phyloP scores from a whole-genome alignment of 2,329 filamentous ascomycete species.

The Colletotrichum sansevieriae region DNA sequence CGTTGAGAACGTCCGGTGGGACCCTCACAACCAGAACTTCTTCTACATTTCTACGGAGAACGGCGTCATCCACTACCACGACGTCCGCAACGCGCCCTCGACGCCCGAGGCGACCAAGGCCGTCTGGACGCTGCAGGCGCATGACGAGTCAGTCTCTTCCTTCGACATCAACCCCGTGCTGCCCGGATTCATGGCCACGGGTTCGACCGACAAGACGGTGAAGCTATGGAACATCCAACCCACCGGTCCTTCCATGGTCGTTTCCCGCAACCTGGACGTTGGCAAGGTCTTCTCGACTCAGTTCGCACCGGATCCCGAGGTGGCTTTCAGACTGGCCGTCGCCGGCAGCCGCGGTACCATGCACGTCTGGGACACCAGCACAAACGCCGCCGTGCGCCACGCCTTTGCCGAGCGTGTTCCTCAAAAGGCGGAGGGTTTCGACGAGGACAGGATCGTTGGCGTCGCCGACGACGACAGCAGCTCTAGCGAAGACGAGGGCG shows the following conservation, averaged over 20 bases:
- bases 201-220: slow-evolving; percentile 92
- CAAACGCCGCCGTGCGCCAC: slow-evolving; percentile 86
- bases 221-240: slow-evolving; percentile 95
- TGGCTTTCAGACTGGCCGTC: slow-evolving; percentile 91
- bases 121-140: slow-evolving; percentile 94
- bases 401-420: slow-evolving; percentile 80
- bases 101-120: slow-evolving; percentile 83
- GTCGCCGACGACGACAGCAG: slow-evolving; percentile 78
- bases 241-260: slow-evolving; percentile 88
- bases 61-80: slow-evolving; percentile 92
- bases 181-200: slow-evolving; percentile 93
- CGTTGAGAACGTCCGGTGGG: slow-evolving; percentile 92
- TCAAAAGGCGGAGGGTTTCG: slow-evolving; percentile 67
- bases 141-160: slow-evolving; percentile 90
- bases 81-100: slow-evolving; percentile 81
- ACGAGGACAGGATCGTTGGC: slow-evolving; percentile 83
- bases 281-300: slow-evolving; percentile 93
- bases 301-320: slow-evolving; percentile 91
- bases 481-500: slow-evolving; percentile 69
- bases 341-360: slow-evolving; percentile 94
- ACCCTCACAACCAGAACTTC: slow-evolving; percentile 91
- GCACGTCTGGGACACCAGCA: slow-evolving; percentile 96
- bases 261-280: slow-evolving; percentile 90
- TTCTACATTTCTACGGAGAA: slow-evolving; percentile 97
- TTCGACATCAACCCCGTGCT: slow-evolving; percentile 94